Base-by-base conservation (phyloP, 2,329 filamentous ascomycete species). In the Chaetoscypha palmicola region DNA sequence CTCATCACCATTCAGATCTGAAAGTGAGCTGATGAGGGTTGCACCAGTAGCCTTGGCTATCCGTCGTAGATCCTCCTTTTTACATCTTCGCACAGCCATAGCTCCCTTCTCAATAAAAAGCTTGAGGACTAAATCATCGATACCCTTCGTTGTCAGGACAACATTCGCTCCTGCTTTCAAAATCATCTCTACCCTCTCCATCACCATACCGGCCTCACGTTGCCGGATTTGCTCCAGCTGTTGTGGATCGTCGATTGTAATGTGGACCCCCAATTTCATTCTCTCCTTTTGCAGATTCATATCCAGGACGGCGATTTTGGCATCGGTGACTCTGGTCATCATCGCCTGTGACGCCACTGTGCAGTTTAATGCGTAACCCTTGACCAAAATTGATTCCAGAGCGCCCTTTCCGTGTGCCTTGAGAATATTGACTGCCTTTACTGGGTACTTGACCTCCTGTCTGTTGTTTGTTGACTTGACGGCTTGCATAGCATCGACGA, bases 201-300 rank as follows among this genome's bases (percentile, higher is more conserved):
- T 77, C 36, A 98, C 79, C 70, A 98, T 95, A 58, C 88, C 88
- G 14, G 90, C 79, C 66, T 98, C 92, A 43, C 92, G 80, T 59
- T 92, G 82, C 49, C 92, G 81, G 59, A 98, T 98, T 75, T 96
- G 90, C 73, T 98, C 92, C 39, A 98, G 76, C 67, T 98, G 92
- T 64, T 94, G 83, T 38, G 92, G 92, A 64, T 98, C 92, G 58
- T 98, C 92, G 54, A 98, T 86, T 10, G 92, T 97, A 60, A 98
- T 95, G 68, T 98, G 91, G 48, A 98, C 92, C 55, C 92, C 92
- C 47, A 98, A 73, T 77, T 98, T 97, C 92, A 98, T 97, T 57
- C 91, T 79, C 74, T 97, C 91, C 73, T 98, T 98, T 64, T 97
- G 91, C 60, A 98, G 67, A 68, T 98, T 98, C 79, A 98, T 97